A percentile compares a stretch with the other conserved stretches of the same genome.
These are phyloP conservation scores for Santalum album DNA, from an alignment of 164 flowering plant genomes.

Conservation along the genomic window DNA sequence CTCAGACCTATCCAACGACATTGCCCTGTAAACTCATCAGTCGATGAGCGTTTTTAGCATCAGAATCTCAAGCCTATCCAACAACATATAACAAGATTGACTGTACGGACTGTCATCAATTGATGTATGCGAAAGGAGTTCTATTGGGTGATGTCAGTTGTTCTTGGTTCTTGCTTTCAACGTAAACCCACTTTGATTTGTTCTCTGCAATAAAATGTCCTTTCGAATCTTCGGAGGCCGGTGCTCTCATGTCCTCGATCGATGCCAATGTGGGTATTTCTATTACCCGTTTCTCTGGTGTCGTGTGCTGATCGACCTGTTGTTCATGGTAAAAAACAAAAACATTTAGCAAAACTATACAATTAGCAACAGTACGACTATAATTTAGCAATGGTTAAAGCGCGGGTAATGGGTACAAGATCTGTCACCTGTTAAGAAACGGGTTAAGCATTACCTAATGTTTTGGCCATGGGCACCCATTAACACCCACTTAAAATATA, in stretches of 20 bases:
- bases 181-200: constrained; percentile 14
- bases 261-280: constrained; percentile 49
- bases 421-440: too few species aligned
- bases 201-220: constrained; percentile 17
- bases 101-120: background rate
- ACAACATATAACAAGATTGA: too few species aligned
- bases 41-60: too few species aligned
- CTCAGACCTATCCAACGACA: too few species aligned
- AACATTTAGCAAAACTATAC: background rate
- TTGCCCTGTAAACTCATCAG: too few species aligned
- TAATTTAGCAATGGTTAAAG: background rate
- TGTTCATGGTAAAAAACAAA: too few species aligned
- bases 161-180: constrained; percentile 27
- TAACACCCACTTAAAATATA: too few species aligned
- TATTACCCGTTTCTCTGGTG: constrained; percentile 31
- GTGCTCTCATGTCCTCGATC: constrained; percentile 54
- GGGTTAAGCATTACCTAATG: too few species aligned
- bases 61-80: too few species aligned
- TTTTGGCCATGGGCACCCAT: too few species aligned
- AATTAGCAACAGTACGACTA: background rate
- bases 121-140: background rate
- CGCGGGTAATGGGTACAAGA: too few species aligned
- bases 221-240: constrained; percentile 12
- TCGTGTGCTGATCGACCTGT: constrained; percentile 41
- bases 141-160: constrained; percentile 4